A percentile compares a stretch with the other conserved stretches of the same genome.
Conservation (phyloP, 257 asterid species). For the Datura wrightii region DNA sequence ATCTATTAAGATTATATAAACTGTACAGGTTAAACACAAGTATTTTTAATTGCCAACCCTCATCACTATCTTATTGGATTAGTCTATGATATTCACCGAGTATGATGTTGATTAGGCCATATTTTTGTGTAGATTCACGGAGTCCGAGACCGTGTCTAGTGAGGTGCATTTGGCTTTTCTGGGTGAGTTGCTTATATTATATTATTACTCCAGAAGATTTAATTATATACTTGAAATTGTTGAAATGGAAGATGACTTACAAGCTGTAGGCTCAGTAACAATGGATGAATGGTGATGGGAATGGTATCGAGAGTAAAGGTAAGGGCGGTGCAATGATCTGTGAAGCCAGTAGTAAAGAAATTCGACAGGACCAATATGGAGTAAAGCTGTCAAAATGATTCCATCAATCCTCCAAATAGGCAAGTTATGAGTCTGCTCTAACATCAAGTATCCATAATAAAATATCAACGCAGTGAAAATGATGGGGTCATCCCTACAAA, state of each 20-base stretch:
- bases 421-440: slow-evolving; percentile 34
- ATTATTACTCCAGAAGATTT: too few relatives aligned
- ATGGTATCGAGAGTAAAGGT: slow-evolving; percentile 73
- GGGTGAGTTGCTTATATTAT: too few relatives aligned
- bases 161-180: too few relatives aligned
- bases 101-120: too few relatives aligned
- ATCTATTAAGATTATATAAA: too few relatives aligned
- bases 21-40: too few relatives aligned
- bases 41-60: too few relatives aligned
- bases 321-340: slow-evolving; percentile 73
- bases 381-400: slow-evolving; percentile 45
- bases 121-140: too few relatives aligned
- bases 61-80: too few relatives aligned
- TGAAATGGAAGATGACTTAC: slow-evolving; percentile 41
- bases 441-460: slow-evolving; percentile 39
- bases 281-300: slow-evolving; percentile 91
- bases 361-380: slow-evolving; percentile 77
- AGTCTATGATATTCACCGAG: too few relatives aligned
- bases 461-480: slow-evolving; percentile 54
- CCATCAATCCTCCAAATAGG: slow-evolving; percentile 70
- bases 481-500: slow-evolving; percentile 76
- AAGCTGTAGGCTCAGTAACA: slow-evolving; percentile 73
- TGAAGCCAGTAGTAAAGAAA: slow-evolving; percentile 80
- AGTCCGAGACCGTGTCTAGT: too few relatives aligned
- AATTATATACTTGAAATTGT: too few relatives aligned